Base-by-base conservation (phyloP, 2,329 filamentous ascomycete species). In the Alternaria gansuensis region DNA sequence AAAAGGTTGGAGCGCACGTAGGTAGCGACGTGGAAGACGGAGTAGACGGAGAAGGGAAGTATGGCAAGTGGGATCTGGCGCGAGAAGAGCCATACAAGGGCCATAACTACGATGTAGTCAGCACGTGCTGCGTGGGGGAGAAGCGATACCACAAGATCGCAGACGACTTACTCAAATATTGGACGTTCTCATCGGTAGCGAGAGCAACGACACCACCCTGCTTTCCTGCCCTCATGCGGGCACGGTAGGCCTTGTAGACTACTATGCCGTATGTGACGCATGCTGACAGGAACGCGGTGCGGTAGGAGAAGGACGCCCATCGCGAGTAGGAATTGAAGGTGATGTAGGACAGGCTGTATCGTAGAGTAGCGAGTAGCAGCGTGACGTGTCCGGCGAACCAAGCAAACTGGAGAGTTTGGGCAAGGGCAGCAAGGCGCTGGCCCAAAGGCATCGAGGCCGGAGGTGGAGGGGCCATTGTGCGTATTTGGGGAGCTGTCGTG, bases 191-290 rank as follows among this genome's bases (percentile, higher is more conserved):
- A 77, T 99, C 95, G 11, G 87, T 84, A 56, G 90, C 83, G 66
- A 97, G 82, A 62, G 88, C 85, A 59, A 94, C 54, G 48, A 85
- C 78, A 58, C 90, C 87, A 80, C 81, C 76, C 75, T 84, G 87
- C 71, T 88, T 87, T 65, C 90, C 89, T 49, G 88, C 84, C 85
- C 92, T 90, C 70, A 90, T 85, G 68, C 92, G 90, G 70, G 93
- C 92, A 67, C 93, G 89, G 83, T 93, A 92, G 58, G 92, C 93
- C 87, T 99, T 99, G 85, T 97, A 98, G 63, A 99, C 94, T 49
- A 99, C 95, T 68, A 99, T 98, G 67, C 95, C 94, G 79, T 99
- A 99, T 10, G 95, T 98, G 49, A 88, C 87, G 46, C 93, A 92
- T 5, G 95, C 95, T 3, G 93, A 89, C 69, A 97, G 68, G 78